Base-by-base conservation (phyloP, 306 rosid species). In the Castanea sativa region DNA sequence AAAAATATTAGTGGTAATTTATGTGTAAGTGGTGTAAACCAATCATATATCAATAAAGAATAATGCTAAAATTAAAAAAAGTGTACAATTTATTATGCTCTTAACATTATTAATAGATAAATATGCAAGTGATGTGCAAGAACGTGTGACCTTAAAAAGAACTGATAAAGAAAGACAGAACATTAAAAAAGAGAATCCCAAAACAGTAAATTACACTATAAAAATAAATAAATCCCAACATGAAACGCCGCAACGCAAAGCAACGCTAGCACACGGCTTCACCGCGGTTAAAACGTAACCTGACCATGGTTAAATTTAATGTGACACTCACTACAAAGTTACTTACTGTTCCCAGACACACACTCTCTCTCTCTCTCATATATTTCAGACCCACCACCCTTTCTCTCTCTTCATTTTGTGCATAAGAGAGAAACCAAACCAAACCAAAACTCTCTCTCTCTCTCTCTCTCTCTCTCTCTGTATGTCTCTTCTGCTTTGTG, bases 261-360 rank as follows among this genome's bases (percentile, higher is more conserved):
- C 63, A 19, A 18, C 64, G 64, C 64, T 30, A 7, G 14, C 32
- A 65, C 73, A 72, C 67, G 65, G 43, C 38, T 73, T 52, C 15
- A 79, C 78, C 73, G 38, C 73, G 63, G 78, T 51, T 73, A 51
- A 69, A 52, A 32, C 10, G 23, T 61, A 79, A 73, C 83, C 6
- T 3, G 57, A 79, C 78, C 73, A 73, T 7, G 51, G 71, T 78
- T 43, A 70, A 70, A 41, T 41, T 41, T 0, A 41, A 43, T 71
- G 20, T 38, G 19, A 60, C 67, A 1, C 67, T 25, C 30, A 60
- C 25, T 10, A 13, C 53, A 25, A 25, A 60, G 45, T 41, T 41
- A 21, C 16, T 60, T 13, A 60, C 67, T 60, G 67, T 60, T 60
- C 6, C 33, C 11, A 2, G 3, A 41, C 3, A 8, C 11, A 0